A percentile compares a stretch with the other conserved stretches of the same genome.
Evolutionary conservation across 768 basidiomycete species (phyloP).

Genomic region (Leccinum ochraceum): DNA sequence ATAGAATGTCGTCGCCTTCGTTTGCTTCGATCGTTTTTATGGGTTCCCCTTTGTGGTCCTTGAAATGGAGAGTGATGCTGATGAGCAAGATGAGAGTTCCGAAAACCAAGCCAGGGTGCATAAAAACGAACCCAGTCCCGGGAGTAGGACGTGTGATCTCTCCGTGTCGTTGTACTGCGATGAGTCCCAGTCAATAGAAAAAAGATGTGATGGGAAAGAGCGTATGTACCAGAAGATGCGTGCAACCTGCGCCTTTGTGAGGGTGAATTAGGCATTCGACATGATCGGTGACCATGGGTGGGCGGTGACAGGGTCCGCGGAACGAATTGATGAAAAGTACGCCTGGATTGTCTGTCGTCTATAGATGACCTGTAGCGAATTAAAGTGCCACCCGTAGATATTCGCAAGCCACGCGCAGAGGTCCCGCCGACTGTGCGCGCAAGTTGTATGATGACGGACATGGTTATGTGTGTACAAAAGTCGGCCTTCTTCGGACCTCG

Average conservation of each 20-base stretch:
- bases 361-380: slow-evolving; percentile 6
- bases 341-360: background rate
- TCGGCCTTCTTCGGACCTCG: background rate
- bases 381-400: background rate
- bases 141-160: slow-evolving; percentile 58
- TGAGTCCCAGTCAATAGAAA: background rate
- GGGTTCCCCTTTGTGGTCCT: slow-evolving; percentile 80
- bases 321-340: slow-evolving; percentile 15
- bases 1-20: slow-evolving; percentile 91
- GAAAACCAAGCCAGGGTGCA: background rate
- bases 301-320: background rate
- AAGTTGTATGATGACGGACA: slow-evolving; percentile 10
- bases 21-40: slow-evolving; percentile 89
- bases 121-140: slow-evolving; percentile 61
- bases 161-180: slow-evolving; percentile 43
- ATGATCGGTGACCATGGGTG: background rate
- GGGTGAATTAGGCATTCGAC: background rate
- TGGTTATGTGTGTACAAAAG: background rate
- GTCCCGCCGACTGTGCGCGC: slow-evolving; percentile 13
- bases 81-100: background rate
- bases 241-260: slow-evolving; percentile 16
- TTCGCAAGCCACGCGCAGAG: slow-evolving; percentile 7
- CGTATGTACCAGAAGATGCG: slow-evolving; percentile 18
- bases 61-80: slow-evolving; percentile 89
- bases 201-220: background rate